Evolutionary conservation across 768 basidiomycete species (phyloP).

Genomic region (Boletales sp.): DNA sequence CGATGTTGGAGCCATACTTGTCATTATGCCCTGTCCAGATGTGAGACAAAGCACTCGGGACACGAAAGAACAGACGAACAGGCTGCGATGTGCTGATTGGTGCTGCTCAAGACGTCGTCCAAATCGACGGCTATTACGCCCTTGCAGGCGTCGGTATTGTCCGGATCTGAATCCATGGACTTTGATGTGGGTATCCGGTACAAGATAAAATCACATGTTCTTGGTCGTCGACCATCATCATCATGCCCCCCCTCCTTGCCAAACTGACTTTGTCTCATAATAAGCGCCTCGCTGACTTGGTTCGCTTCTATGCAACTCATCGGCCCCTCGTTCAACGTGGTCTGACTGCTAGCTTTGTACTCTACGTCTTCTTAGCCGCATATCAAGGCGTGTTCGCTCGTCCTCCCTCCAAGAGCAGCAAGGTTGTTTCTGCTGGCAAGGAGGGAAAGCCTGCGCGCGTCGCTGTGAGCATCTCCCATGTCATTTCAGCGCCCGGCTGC

Average conservation of each 20-base stretch:
- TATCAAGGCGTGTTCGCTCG: constrained; percentile 54
- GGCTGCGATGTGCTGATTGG: constrained; percentile 53
- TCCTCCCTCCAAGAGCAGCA: constrained; percentile 24
- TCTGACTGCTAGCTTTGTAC: constrained; percentile 64
- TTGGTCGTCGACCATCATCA: not conserved
- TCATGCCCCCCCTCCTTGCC: constrained; percentile 26
- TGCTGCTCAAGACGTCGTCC: constrained; percentile 64
- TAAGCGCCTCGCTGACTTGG: constrained; percentile 41
- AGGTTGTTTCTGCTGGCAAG: constrained; percentile 14
- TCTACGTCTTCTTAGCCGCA: constrained; percentile 66
- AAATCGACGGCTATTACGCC: constrained; percentile 61
- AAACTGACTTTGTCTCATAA: constrained; percentile 18
- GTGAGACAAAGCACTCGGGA: not conserved
- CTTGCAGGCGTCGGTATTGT: constrained; percentile 2
- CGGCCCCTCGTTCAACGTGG: constrained; percentile 70
- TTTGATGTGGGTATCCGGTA: too few relatives aligned
- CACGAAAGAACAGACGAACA: constrained; percentile 36
- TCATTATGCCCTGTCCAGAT: constrained; percentile 60
- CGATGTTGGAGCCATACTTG: constrained; percentile 51
- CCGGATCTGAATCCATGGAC: too few relatives aligned
- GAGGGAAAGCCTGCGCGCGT: constrained; percentile 54
- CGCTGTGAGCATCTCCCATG: constrained; percentile 47
- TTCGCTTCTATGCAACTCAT: constrained; percentile 55
- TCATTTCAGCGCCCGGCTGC: not conserved
- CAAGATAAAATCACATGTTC: constrained; percentile 11